A percentile compares a stretch with the other conserved stretches of the same genome.
phyloP scores from a whole-genome alignment of 257 asterid genomes.

The Paulownia fortunei region DNA sequence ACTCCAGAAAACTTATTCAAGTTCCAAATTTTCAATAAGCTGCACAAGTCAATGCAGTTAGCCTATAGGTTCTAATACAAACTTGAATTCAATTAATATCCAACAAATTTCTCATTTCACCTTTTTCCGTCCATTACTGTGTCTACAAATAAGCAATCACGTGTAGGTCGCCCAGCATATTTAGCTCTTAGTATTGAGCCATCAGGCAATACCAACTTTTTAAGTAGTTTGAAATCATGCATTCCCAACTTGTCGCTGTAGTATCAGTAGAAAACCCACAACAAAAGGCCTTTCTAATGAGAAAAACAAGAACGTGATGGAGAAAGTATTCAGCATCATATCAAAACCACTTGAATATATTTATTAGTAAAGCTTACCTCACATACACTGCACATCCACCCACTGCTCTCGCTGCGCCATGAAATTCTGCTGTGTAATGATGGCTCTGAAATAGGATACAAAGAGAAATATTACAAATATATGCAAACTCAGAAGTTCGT shows the following conservation, averaged over 20 bases:
- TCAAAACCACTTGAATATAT: not conserved
- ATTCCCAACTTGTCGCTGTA: constrained; percentile 46
- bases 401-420: constrained; percentile 63
- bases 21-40: constrained; percentile 68
- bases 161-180: constrained; percentile 57
- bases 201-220: constrained; percentile 61
- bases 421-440: constrained; percentile 56
- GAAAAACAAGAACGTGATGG: not conserved
- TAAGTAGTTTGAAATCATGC: constrained; percentile 57
- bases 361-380: constrained; percentile 44
- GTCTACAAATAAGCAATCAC: constrained; percentile 59
- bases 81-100: not conserved
- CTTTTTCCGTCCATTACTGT: constrained; percentile 55
- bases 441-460: constrained; percentile 42
- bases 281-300: not conserved
- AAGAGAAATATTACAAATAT: not conserved
- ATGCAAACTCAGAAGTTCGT: not conserved
- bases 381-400: constrained; percentile 70
- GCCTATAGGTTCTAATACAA: not conserved
- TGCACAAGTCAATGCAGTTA: constrained; percentile 26
- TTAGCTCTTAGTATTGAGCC: constrained; percentile 60
- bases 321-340: not conserved
- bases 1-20: constrained; percentile 55
- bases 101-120: constrained; percentile 21
- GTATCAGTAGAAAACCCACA: constrained; percentile 1